Base-by-base conservation (phyloP, 352 stramenopile species). In the Elongisporangium undulatum region DNA sequence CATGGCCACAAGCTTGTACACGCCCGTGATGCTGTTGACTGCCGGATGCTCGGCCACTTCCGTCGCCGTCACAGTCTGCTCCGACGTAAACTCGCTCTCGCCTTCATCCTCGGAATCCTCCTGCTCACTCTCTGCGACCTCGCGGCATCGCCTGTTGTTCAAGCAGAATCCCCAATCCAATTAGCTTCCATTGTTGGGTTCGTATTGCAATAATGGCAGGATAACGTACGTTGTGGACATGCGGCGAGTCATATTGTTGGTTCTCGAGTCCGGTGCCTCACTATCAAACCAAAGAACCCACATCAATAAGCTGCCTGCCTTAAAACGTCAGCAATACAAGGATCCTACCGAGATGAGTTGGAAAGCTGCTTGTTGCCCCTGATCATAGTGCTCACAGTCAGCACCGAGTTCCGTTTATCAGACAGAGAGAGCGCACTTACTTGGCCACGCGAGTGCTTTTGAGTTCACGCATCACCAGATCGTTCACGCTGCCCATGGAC, bases 1-100 rank as follows among this genome's bases (percentile, higher is more conserved):
- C 85, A 91, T 92, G 21, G 80, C 80, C 15, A 88, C 81, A 13
- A 88, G 79, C 60, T 82, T 81, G 62, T 94, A 92, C n/a, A 92
- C 84, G 39, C 84, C 84, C 8, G 84, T 93, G 64, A 94, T 90
- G 55, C 78, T 92, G 49, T 77, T 82, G 50, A 93, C 79, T 8
- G 82, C 66, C 4, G 84, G 83, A 53, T 92, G 83, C 38, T 90
- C 79, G n/a, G 81, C 79, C 9, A 90, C 62, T 9, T 82, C 72
- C 22, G 85, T 78, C 3, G 69, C 66, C 7, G 83, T 92, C 54
- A 90, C 75, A 10, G 83, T 92, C 34, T 92, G 79, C 58, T 89
- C 80, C n/a, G 67, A 64, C n/a, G 72, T 68, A 49, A 82, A 74
- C 13, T 90, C 83, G 12, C 62, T 51, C 8, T 86, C 70, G 12